Evolutionary conservation across 2,329 filamentous ascomycete species (phyloP).

Genomic region (Scedosporium dehoogii): DNA sequence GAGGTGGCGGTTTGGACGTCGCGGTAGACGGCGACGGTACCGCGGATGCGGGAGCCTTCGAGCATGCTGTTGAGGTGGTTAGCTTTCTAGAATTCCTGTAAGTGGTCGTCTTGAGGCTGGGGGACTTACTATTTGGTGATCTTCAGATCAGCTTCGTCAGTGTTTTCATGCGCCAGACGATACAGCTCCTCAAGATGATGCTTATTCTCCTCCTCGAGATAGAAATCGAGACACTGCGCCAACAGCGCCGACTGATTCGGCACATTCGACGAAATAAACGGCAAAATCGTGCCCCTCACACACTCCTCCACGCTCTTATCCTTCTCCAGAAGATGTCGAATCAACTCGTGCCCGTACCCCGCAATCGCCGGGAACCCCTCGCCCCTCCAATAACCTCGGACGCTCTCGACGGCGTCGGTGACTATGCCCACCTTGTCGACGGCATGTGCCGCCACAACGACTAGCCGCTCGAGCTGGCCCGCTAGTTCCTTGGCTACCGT

Average conservation of each 20-base stretch:
- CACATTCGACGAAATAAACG: constrained; percentile 43
- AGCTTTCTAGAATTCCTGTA: neutral
- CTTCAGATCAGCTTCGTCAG: constrained; percentile 38
- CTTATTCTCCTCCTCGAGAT: constrained; percentile 38
- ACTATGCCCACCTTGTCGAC: constrained; percentile 35
- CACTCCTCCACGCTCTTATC: constrained; percentile 43
- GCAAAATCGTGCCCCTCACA: constrained; percentile 46
- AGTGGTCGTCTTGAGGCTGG: no score
- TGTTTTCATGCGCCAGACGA: constrained; percentile 37
- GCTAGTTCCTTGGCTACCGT: constrained; percentile 38
- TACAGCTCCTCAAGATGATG: constrained; percentile 41
- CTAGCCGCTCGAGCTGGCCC: constrained; percentile 39
- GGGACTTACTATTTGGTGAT: constrained; percentile 21
- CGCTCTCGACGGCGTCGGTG: constrained; percentile 33
- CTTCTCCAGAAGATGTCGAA: constrained; percentile 42
- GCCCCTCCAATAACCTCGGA: constrained; percentile 27
- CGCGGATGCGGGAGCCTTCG: constrained; percentile 45
- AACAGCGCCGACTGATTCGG: constrained; percentile 50
- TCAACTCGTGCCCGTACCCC: constrained; percentile 47
- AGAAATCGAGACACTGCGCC: constrained; percentile 49
- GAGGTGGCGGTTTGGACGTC: constrained; percentile 24
- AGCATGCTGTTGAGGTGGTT: constrained; percentile 28
- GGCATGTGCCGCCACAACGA: constrained; percentile 41
- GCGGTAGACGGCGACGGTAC: constrained; percentile 39
- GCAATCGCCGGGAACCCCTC: constrained; percentile 31